phyloP scores from a whole-genome alignment of 805 yeast species.

The Myxozyma monticola region DNA sequence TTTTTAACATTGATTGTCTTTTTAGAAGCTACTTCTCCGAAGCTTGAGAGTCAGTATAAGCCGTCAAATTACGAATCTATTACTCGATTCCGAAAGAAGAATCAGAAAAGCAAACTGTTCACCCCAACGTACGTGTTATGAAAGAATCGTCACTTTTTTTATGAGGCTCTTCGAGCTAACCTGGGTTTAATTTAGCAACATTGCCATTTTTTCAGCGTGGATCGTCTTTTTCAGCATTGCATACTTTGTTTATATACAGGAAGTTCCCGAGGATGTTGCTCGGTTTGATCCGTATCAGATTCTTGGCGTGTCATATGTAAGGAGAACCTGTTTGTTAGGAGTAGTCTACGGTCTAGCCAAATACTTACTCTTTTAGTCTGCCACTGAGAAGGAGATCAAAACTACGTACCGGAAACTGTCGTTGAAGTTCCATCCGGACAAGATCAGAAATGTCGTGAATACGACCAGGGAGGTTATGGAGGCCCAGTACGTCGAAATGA shows the following conservation, averaged over 20 bases:
- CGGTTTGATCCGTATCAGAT: constrained; percentile 89
- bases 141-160: constrained; percentile 34
- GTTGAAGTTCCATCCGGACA: constrained; percentile 90
- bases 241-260: constrained; percentile 41
- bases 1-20: background rate
- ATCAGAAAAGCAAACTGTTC: constrained; percentile 34
- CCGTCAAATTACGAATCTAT: constrained; percentile 31
- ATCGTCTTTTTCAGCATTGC: constrained; percentile 44
- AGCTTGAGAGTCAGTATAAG: constrained; percentile 17
- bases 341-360: background rate
- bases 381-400: constrained; percentile 76
- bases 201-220: constrained; percentile 60
- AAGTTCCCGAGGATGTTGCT: constrained; percentile 37
- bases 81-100: constrained; percentile 32
- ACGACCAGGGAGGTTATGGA: constrained; percentile 67
- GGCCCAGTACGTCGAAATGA: constrained; percentile 72
- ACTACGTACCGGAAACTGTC: constrained; percentile 84
- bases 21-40: background rate
- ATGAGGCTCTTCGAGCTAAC: background rate
- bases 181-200: constrained; percentile 32
- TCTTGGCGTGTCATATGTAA: constrained; percentile 60
- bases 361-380: constrained; percentile 38
- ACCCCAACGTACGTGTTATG: constrained; percentile 36
- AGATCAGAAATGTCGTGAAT: constrained; percentile 59
- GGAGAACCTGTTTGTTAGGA: background rate